These are phyloP conservation scores for Xanthoceras sorbifolium DNA, from an alignment of 345 rosid genomes.

Conservation along the genomic window DNA sequence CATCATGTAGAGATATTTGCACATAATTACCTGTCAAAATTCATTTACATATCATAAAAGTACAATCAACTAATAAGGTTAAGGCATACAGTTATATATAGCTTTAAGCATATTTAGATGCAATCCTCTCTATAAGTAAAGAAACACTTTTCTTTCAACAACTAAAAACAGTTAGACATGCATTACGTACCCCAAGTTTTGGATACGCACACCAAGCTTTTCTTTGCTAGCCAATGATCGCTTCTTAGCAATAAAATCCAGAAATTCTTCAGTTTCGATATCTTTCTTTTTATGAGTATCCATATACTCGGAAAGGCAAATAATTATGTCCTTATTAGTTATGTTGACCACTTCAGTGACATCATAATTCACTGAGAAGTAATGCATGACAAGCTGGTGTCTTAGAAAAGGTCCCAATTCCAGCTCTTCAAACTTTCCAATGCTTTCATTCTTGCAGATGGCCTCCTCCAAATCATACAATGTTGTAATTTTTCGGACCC, in stretches of 20 bases:
- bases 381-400: slow-evolving; percentile 68
- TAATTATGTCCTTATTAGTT: slow-evolving; percentile 61
- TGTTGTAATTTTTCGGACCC: slow-evolving; percentile 63
- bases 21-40: neutral
- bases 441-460: slow-evolving; percentile 66
- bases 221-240: slow-evolving; percentile 54
- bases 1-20: neutral
- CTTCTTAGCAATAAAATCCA: slow-evolving; percentile 63
- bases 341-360: slow-evolving; percentile 52
- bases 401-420: slow-evolving; percentile 72
- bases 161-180: neutral
- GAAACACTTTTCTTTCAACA: neutral
- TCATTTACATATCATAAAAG: neutral
- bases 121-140: neutral
- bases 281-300: slow-evolving; percentile 33
- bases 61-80: neutral
- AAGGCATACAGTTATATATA: neutral
- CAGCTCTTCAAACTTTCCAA: slow-evolving; percentile 64
- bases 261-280: slow-evolving; percentile 56
- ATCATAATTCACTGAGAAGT: slow-evolving; percentile 51
- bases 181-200: slow-evolving; percentile 65
- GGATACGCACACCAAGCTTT: slow-evolving; percentile 79
- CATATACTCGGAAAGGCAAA: slow-evolving; percentile 51
- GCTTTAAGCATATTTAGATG: neutral
- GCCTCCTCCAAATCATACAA: slow-evolving; percentile 78